Evolutionary conservation across 2,329 filamentous ascomycete genomes (phyloP).

Genomic region (Penicillium sp.): DNA sequence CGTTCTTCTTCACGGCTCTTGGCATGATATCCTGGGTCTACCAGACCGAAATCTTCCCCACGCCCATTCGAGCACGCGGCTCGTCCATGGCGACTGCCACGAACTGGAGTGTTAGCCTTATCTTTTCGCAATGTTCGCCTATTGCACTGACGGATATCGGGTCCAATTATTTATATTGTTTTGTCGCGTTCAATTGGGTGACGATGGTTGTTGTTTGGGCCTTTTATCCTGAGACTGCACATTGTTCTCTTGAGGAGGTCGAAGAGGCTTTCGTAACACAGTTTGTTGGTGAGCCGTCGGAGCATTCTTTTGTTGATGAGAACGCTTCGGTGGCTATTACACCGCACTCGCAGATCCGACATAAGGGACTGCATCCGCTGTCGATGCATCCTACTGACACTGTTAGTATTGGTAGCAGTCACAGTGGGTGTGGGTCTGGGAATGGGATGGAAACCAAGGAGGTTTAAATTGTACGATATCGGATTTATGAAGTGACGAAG

Average conservation of each 20-base stretch:
- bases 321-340: not conserved
- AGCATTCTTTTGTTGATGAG: not conserved
- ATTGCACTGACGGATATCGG: constrained; percentile 43
- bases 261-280: constrained; percentile 26
- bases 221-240: constrained; percentile 35
- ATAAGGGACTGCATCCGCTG: constrained; percentile 20
- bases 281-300: not conserved
- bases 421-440: constrained; percentile 9
- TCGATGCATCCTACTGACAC: constrained; percentile 21
- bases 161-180: constrained; percentile 52
- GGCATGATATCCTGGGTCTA: constrained; percentile 50
- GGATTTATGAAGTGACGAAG: constrained; percentile 1
- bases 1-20: constrained; percentile 44
- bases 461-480: not conserved
- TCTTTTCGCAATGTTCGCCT: constrained; percentile 52
- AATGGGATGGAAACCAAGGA: not conserved
- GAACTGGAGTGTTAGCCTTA: constrained; percentile 47
- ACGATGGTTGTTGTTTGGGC: constrained; percentile 37
- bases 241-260: constrained; percentile 31
- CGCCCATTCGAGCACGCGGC: constrained; percentile 43
- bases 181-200: constrained; percentile 50
- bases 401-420: constrained; percentile 13
- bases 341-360: constrained; percentile 14
- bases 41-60: constrained; percentile 48
- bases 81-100: constrained; percentile 46